Percentiles rank a stretch among this genome's conserved stretches.
Evolutionary conservation across 306 rosid genomes (phyloP).

Genomic region (Cucurbita ficifolia): DNA sequence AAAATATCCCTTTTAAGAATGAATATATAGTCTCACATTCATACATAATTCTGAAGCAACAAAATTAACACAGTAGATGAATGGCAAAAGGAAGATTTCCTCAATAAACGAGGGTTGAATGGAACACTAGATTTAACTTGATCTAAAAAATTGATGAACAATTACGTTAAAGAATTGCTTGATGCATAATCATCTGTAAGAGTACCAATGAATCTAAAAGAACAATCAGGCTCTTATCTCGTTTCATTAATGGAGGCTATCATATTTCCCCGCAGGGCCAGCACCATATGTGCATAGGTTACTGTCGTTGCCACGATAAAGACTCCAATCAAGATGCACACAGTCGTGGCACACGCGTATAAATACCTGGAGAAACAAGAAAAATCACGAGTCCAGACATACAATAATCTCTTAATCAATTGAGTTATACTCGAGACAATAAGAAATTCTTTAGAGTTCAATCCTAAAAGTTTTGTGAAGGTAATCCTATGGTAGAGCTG

Average conservation of each 20-base stretch:
- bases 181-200: background rate
- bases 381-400: constrained; percentile 3
- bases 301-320: constrained; percentile 45
- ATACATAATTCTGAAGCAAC: background rate
- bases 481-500: background rate
- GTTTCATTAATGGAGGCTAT: constrained; percentile 4
- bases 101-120: background rate
- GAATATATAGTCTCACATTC: background rate
- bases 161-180: background rate
- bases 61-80: background rate
- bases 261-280: constrained; percentile 25
- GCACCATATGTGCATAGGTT: constrained; percentile 38
- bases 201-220: background rate
- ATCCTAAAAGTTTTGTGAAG: background rate
- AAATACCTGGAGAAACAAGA: constrained; percentile 45
- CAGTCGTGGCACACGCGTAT: constrained; percentile 55
- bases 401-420: background rate
- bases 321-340: constrained; percentile 51
- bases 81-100: background rate
- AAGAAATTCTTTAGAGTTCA: background rate
- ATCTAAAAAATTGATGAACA: background rate
- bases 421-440: background rate
- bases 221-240: background rate
- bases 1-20: background rate
- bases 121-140: background rate